A percentile compares a stretch with the other conserved stretches of the same genome.
Evolutionary conservation across 2,329 filamentous ascomycete genomes (phyloP).

Genomic region (Clarireedia monteithiana): DNA sequence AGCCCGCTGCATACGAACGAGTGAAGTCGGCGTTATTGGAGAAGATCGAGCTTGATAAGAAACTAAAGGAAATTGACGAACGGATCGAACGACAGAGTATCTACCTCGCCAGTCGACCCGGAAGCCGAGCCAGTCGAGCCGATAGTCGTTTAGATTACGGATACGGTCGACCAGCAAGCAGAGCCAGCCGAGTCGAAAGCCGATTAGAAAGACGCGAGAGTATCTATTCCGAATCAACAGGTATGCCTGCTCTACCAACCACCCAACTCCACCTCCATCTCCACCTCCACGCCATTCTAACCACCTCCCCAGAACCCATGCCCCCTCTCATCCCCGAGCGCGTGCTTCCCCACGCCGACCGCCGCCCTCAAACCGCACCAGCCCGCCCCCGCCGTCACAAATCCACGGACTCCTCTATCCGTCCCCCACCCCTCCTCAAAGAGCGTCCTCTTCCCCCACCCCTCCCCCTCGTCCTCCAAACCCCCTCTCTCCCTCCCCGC

Average conservation of each 20-base stretch:
- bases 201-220: constrained; percentile 14
- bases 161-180: constrained; percentile 24
- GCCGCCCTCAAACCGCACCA: constrained; percentile 15
- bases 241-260: constrained; percentile 9
- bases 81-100: constrained; percentile 46
- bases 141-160: constrained; percentile 18
- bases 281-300: too few relatives aligned
- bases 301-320: constrained; percentile 40
- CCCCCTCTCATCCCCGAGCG: constrained; percentile 34
- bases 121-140: constrained; percentile 22
- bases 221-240: constrained; percentile 23
- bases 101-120: constrained; percentile 34
- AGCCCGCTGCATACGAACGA: constrained; percentile 25
- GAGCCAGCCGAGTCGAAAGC: constrained; percentile 20
- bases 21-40: constrained; percentile 28
- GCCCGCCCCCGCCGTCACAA: constrained; percentile 6
- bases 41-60: constrained; percentile 46
- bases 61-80: constrained; percentile 52
- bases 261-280: too few relatives aligned
- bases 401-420: constrained; percentile 1
- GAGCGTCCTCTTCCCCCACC: constrained; percentile 36
- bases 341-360: constrained; percentile 34
- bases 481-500: constrained; percentile 45
- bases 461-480: constrained; percentile 48
- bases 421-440: constrained; percentile 5